Percentiles rank a stretch among this genome's conserved stretches.
Evolutionary conservation across 208 protist genomes (phyloP).

Genomic region (Crithidia expoeki): DNA sequence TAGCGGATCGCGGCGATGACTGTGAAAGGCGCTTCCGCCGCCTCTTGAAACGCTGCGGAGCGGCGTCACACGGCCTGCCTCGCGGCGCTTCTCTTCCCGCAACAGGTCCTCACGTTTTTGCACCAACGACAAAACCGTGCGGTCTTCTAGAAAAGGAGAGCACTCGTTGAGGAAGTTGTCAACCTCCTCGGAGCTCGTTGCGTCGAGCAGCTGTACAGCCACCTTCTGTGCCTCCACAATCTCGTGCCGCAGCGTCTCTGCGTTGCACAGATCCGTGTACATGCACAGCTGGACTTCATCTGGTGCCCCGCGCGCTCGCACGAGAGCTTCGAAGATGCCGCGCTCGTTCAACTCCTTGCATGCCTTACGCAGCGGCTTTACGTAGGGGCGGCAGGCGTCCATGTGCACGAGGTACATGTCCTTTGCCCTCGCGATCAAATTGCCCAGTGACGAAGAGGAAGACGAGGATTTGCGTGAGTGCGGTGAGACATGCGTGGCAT

Average conservation of each 20-base stretch:
- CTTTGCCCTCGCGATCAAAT: slow-evolving; percentile 37
- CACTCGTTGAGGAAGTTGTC: slow-evolving; percentile 66
- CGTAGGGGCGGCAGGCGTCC: slow-evolving; percentile 51
- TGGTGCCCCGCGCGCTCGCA: slow-evolving; percentile 41
- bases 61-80: slow-evolving; percentile 12
- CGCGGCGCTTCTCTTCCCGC: slow-evolving; percentile 7
- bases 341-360: slow-evolving; percentile 55
- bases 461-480: slow-evolving; percentile 29
- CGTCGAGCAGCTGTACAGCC: slow-evolving; percentile 43
- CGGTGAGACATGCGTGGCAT: slow-evolving; percentile 23
- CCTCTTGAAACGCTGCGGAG: slow-evolving; percentile 1
- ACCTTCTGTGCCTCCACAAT: slow-evolving; percentile 45
- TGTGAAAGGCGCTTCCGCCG: not conserved
- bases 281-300: slow-evolving; percentile 62
- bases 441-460: slow-evolving; percentile 23
- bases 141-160: slow-evolving; percentile 55
- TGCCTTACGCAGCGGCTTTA: slow-evolving; percentile 67
- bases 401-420: slow-evolving; percentile 49
- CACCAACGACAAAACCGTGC: slow-evolving; percentile 57
- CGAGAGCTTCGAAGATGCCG: slow-evolving; percentile 57
- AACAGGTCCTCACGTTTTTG: slow-evolving; percentile 59
- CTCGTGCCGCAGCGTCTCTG: slow-evolving; percentile 56
- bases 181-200: slow-evolving; percentile 37
- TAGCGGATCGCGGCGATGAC: slow-evolving; percentile 4
- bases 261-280: slow-evolving; percentile 68